phyloP scores from a whole-genome alignment of 495 filamentous ascomycete species.

The Aspergillus egyptiacus region DNA sequence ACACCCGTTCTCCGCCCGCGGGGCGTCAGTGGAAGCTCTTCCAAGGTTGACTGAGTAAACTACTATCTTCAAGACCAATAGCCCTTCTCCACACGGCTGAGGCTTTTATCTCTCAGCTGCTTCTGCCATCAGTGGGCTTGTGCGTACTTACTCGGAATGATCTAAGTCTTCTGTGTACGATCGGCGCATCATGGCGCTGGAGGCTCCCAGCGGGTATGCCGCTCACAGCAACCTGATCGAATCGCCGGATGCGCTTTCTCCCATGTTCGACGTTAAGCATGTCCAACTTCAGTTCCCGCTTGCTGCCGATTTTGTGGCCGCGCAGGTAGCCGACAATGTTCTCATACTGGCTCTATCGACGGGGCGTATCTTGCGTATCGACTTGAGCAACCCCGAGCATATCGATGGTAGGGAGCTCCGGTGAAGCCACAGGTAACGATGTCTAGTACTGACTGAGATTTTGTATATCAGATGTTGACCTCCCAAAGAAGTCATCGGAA shows the following conservation, averaged over 20 bases:
- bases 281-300: constrained; percentile 89
- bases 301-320: constrained; percentile 89
- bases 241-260: constrained; percentile 57
- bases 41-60: not conserved
- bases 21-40: constrained; percentile 3
- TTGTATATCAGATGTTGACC: constrained; percentile 93
- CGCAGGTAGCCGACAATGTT: constrained; percentile 96
- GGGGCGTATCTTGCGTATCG: constrained; percentile 84
- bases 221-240: constrained; percentile 51
- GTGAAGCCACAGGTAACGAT: not conserved
- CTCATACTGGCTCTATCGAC: constrained; percentile 84
- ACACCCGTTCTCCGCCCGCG: constrained; percentile 4
- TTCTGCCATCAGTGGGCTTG: constrained; percentile 11
- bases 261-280: constrained; percentile 87
- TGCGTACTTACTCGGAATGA: constrained; percentile 27
- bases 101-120: constrained; percentile 5
- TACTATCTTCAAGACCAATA: not conserved
- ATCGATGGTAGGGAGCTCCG: constrained; percentile 66
- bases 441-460: not conserved
- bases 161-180: constrained; percentile 21
- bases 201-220: constrained; percentile 49
- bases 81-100: not conserved
- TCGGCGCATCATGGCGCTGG: constrained; percentile 50
- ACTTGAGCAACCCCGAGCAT: constrained; percentile 86
- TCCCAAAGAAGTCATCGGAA: constrained; percentile 88